phyloP scores from a whole-genome alignment of 768 basidiomycete species.

The Auricularia auricula-judae region DNA sequence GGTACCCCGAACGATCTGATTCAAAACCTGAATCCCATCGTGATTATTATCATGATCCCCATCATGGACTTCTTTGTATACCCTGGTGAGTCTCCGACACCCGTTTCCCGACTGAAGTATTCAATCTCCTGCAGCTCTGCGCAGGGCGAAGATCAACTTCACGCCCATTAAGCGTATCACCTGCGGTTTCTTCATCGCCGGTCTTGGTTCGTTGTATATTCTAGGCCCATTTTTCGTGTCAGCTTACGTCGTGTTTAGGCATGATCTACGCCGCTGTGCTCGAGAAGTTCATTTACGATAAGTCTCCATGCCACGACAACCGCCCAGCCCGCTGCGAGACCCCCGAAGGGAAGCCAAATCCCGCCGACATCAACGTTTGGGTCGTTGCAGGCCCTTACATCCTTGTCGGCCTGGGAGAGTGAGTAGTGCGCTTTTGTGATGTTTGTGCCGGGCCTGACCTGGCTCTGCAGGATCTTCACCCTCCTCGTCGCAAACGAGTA shows the following conservation, averaged over 20 bases:
- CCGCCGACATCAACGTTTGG: slow-evolving; percentile 40
- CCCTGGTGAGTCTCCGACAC: too few species aligned
- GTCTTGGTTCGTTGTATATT: not conserved
- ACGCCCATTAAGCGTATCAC: slow-evolving; percentile 8
- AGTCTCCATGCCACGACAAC: slow-evolving; percentile 34
- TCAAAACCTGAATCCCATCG: slow-evolving; percentile 5
- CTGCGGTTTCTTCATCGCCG: slow-evolving; percentile 4
- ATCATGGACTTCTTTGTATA: not conserved
- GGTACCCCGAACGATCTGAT: slow-evolving; percentile 1
- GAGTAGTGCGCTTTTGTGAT: not conserved
- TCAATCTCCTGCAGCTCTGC: not conserved
- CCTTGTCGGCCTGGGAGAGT: slow-evolving; percentile 8
- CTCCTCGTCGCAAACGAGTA: slow-evolving; percentile 19
- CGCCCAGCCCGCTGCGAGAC: slow-evolving; percentile 30
- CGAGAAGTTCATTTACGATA: slow-evolving; percentile 15
- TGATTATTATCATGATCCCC: not conserved
- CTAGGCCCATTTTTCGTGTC: not conserved
- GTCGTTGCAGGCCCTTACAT: slow-evolving; percentile 15
- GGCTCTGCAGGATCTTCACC: slow-evolving; percentile 13
- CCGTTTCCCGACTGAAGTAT: too few species aligned
- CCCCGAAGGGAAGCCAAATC: slow-evolving; percentile 20
- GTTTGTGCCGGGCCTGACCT: not conserved
- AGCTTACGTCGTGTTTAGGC: not conserved
- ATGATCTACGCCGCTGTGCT: slow-evolving; percentile 6
- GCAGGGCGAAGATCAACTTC: slow-evolving; percentile 7